phyloP scores from a whole-genome alignment of 1,284 basidiomycete species.

The Anthracocystis setariae region DNA sequence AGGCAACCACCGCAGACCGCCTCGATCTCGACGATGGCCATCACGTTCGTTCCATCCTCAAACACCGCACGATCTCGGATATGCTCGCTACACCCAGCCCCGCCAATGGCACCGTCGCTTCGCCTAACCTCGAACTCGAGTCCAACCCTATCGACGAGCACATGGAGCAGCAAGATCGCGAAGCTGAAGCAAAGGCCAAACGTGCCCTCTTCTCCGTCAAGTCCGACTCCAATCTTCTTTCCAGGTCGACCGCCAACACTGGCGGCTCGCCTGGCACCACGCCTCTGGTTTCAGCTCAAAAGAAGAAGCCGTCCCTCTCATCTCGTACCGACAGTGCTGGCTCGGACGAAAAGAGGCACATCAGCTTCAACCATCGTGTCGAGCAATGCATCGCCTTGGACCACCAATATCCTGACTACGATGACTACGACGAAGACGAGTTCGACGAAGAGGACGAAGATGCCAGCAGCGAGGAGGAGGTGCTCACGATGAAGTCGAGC shows the following conservation, averaged over 20 bases:
- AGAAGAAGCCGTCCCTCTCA: slow-evolving; percentile 30
- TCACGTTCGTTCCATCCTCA: slow-evolving; percentile 85
- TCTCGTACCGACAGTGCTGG: slow-evolving; percentile 35
- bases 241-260: slow-evolving; percentile 29
- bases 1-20: slow-evolving; percentile 71
- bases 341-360: slow-evolving; percentile 76
- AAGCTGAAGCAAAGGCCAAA: slow-evolving; percentile 21
- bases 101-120: slow-evolving; percentile 57
- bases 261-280: slow-evolving; percentile 43
- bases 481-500: slow-evolving; percentile 60
- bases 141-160: slow-evolving; percentile 41
- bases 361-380: slow-evolving; percentile 97
- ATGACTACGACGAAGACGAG: slow-evolving; percentile 59
- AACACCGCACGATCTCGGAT: slow-evolving; percentile 91
- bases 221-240: slow-evolving; percentile 55
- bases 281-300: slow-evolving; percentile 39
- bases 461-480: slow-evolving; percentile 73
- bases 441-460: slow-evolving; percentile 70
- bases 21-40: slow-evolving; percentile 70
- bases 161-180: slow-evolving; percentile 55
- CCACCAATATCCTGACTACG: slow-evolving; percentile 54
- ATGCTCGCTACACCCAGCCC: slow-evolving; percentile 74
- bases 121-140: slow-evolving; percentile 71
- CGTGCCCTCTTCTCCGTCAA: slow-evolving; percentile 51
- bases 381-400: slow-evolving; percentile 96